A percentile compares a stretch with the other conserved stretches of the same genome.
These are phyloP conservation scores for Rosa hybrid DNA, from an alignment of 331 rosid species.

Conservation along the genomic window DNA sequence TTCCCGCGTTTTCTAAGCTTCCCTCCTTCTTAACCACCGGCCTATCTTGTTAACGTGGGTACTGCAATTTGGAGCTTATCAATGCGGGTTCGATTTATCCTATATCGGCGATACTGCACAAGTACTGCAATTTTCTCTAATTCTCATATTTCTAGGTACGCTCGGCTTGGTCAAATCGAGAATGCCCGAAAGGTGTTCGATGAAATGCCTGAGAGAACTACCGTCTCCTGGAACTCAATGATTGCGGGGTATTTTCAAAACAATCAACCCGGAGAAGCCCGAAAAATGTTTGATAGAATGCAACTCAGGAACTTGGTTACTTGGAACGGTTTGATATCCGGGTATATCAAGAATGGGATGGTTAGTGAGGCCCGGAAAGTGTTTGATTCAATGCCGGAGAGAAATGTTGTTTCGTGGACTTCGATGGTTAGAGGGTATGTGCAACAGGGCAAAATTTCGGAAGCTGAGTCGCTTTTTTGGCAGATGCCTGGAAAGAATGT, in stretches of 20 bases:
- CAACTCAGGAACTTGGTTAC: constrained; percentile 50
- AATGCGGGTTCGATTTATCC: constrained; percentile 16
- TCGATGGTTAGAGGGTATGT: constrained; percentile 61
- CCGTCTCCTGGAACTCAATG: constrained; percentile 62
- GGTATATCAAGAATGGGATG: constrained; percentile 57
- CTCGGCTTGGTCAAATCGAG: constrained; percentile 42
- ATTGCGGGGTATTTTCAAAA: constrained; percentile 55
- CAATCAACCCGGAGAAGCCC: constrained; percentile 48
- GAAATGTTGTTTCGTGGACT: constrained; percentile 71
- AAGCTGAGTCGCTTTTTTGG: constrained; percentile 64
- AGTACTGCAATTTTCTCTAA: constrained; percentile 17
- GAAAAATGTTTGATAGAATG: constrained; percentile 51
- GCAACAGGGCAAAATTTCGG: constrained; percentile 39
- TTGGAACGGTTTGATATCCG: constrained; percentile 63
- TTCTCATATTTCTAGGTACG: constrained; percentile 33
- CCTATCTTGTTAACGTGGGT: not conserved
- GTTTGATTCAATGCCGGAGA: constrained; percentile 56
- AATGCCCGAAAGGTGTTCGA: constrained; percentile 62
- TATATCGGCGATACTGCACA: constrained; percentile 36
- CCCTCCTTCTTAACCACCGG: not conserved
- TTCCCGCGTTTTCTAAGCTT: not conserved
- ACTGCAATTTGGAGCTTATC: not conserved
- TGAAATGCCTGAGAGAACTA: constrained; percentile 41
- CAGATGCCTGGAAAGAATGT: constrained; percentile 60
- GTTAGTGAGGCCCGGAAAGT: constrained; percentile 47